phyloP scores from a whole-genome alignment of 768 basidiomycete species.

The Tylopilus sp. region DNA sequence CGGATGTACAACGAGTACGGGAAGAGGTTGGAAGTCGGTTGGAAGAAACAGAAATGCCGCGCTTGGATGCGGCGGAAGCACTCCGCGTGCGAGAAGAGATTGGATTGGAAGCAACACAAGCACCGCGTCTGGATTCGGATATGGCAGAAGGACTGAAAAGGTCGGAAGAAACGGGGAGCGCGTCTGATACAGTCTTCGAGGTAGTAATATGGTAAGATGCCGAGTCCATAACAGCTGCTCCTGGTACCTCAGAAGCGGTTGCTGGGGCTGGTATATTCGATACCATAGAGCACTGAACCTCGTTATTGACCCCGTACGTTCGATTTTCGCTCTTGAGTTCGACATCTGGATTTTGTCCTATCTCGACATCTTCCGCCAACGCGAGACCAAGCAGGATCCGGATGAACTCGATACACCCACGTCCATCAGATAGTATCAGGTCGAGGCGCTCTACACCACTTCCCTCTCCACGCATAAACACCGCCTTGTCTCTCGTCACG shows the following conservation, averaged over 20 bases:
- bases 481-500: not conserved
- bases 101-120: too few relatives aligned
- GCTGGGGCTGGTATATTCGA: not conserved
- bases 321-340: not conserved
- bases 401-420: conserved; percentile 5
- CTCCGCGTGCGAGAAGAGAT: not conserved
- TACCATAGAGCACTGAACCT: too few relatives aligned
- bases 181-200: not conserved
- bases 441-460: conserved; percentile 10
- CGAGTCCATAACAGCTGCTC: not conserved
- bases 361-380: not conserved
- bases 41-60: not conserved
- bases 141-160: too few relatives aligned
- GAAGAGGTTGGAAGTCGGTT: not conserved
- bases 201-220: not conserved
- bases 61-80: not conserved
- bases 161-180: too few relatives aligned
- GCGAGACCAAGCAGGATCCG: not conserved
- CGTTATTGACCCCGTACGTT: not conserved
- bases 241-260: not conserved
- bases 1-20: not conserved
- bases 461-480: conserved; percentile 9
- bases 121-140: too few relatives aligned
- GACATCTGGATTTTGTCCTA: not conserved
- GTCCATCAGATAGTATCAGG: not conserved